Base-by-base conservation (phyloP, 2,329 filamentous ascomycete genomes). In the Chaetomium globosum region DNA sequence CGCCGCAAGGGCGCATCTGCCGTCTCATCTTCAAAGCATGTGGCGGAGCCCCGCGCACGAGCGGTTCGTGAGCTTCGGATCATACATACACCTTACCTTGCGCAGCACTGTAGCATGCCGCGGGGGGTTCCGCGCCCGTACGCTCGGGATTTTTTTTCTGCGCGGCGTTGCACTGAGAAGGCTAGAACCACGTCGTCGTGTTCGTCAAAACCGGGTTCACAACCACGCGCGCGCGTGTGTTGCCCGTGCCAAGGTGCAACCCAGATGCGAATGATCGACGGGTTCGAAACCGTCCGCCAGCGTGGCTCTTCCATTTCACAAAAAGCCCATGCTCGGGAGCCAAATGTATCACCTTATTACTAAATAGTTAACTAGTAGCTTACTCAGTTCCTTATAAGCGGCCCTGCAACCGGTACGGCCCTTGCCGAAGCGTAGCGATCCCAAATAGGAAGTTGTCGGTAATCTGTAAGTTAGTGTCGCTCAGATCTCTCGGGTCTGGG, bases 21-120 rank as follows among this genome's bases (percentile, higher is more conserved):
- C 49, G 48, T 61, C 48, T 61, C 59, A 61, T 61, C 49, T 49
- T 49, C 28, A 21, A 16, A 12, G 12, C 23, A 28, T 43, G 54
- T 39, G 12, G 33, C 33, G 43, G 39, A 13, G 33, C 26, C 23
- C 48, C n/a, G 16, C 36, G 55, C 13, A 21, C n/a, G 26, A 26
- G 26, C 49, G 23, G 39, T 23, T 59, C 46, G 26, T 10, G 43
- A 59, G 56, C 19, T 49, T 46, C 39, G 56, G 56, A 59, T 23
- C 26, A 57, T 21, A 30, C 33, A 26, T 23, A 57, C 16, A 48
- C 23, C 9, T 16, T 31, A 13, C n/a, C n/a, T n/a, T n/a, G 23
- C 33, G 54, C 12, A 43, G 33, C 23, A 36, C 21, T 23, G 26
- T 33, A 23, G 46, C 21, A 43, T 48, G 46, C 4, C 46, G 23